A percentile compares a stretch with the other conserved stretches of the same genome.
phyloP scores from a whole-genome alignment of 2,329 filamentous ascomycete genomes.

The Phialophora macrospora region DNA sequence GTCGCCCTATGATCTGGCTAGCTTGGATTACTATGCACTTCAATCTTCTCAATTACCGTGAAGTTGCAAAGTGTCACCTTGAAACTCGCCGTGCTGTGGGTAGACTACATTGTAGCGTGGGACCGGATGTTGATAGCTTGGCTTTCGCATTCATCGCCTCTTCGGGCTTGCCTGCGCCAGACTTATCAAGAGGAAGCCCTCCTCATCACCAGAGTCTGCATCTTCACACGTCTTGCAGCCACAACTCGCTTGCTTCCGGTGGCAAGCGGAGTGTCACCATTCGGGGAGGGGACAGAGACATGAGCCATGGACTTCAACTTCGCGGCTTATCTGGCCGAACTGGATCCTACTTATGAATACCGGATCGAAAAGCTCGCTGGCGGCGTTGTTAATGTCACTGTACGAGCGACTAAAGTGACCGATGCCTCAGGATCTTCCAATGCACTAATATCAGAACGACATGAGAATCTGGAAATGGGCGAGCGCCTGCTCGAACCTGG shows the following conservation, averaged over 20 bases:
- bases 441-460: neutral
- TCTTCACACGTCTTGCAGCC: neutral
- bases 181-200: neutral
- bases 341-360: slow-evolving; percentile 12
- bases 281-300: neutral
- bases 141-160: neutral
- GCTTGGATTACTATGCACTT: too few species aligned
- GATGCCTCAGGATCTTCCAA: neutral
- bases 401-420: slow-evolving; percentile 17
- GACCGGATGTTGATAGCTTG: neutral
- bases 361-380: slow-evolving; percentile 15
- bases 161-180: neutral
- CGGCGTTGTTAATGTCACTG: slow-evolving; percentile 22
- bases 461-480: neutral
- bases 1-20: too few species aligned
- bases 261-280: neutral
- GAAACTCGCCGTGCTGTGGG: too few species aligned
- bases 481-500: neutral
- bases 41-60: too few species aligned
- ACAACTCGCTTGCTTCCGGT: neutral
- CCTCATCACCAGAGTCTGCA: neutral
- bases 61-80: too few species aligned
- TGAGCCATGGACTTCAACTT: slow-evolving; percentile 21
- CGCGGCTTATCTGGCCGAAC: slow-evolving; percentile 9
- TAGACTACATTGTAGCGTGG: too few species aligned